Conservation (phyloP, 768 basidiomycete species). For the Cantharellus anzutake region DNA sequence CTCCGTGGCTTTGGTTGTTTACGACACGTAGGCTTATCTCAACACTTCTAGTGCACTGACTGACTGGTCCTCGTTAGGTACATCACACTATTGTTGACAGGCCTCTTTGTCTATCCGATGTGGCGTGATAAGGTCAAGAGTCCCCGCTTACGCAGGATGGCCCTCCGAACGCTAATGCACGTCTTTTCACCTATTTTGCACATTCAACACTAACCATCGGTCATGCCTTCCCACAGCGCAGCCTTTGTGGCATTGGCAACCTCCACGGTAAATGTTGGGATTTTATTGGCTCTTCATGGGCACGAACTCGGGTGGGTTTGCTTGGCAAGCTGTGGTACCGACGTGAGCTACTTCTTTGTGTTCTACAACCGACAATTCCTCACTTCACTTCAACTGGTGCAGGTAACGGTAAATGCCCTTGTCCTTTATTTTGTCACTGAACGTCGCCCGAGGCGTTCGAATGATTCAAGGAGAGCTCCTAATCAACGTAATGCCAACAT, state of each 20-base stretch:
- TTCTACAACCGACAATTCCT: neutral
- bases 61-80: constrained; percentile 8
- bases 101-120: constrained; percentile 29
- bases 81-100: constrained; percentile 23
- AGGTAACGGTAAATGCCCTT: constrained; percentile 30
- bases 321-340: constrained; percentile 23
- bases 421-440: constrained; percentile 30
- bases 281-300: constrained; percentile 29
- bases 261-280: constrained; percentile 26
- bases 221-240: constrained; percentile 17
- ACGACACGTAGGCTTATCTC: constrained; percentile 26
- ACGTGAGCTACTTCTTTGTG: constrained; percentile 13
- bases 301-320: constrained; percentile 31
- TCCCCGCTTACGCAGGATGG: constrained; percentile 20
- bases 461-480: neutral
- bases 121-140: constrained; percentile 19
- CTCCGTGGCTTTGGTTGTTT: constrained; percentile 24
- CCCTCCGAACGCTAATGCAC: constrained; percentile 26
- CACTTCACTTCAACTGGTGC: neutral
- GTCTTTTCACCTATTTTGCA: constrained; percentile 3
- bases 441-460: neutral
- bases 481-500: neutral
- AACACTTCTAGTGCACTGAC: neutral
- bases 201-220: neutral
- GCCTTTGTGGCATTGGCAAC: constrained; percentile 29